Conservation (phyloP, 306 rosid species). For the Gynostemma pentaphyllum region DNA sequence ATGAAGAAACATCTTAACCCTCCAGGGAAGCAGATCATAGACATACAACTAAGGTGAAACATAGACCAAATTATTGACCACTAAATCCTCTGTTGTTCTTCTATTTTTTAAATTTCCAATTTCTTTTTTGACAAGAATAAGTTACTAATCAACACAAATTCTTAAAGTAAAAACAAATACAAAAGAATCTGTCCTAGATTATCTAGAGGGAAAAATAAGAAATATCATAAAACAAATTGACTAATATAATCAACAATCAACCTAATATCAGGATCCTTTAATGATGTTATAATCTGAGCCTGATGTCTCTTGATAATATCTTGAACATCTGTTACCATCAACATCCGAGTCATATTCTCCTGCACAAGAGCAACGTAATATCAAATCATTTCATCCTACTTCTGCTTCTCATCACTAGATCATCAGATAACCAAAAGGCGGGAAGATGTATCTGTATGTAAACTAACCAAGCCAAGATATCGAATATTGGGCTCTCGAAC, state of each 20-base stretch:
- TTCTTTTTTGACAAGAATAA: not conserved
- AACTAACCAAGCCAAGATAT: conserved; percentile 94
- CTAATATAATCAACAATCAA: conserved; percentile 1
- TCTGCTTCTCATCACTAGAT: not conserved
- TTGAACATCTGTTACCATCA: conserved; percentile 98
- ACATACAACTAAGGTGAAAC: too few species aligned
- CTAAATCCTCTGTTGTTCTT: not conserved
- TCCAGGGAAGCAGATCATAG: not conserved
- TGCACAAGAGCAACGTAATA: conserved; percentile 30
- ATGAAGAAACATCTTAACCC: not conserved
- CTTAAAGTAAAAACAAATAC: not conserved
- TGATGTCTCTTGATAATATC: conserved; percentile 97
- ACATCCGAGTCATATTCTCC: conserved; percentile 99
- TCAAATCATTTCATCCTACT: conserved; percentile 14
- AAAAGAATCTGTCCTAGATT: not conserved
- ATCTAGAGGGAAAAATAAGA: not conserved
- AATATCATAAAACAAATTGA: not conserved
- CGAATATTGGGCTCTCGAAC: conserved; percentile 99
- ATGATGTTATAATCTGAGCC: conserved; percentile 95
- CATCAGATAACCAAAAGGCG: not conserved
- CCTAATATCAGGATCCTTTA: conserved; percentile 99
- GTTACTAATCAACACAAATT: not conserved
- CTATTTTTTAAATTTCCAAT: not conserved
- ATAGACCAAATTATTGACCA: not conserved
- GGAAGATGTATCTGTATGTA: not conserved